These are phyloP conservation scores for Jasminum sambac DNA, from an alignment of 257 asterid species.

Conservation along the genomic window DNA sequence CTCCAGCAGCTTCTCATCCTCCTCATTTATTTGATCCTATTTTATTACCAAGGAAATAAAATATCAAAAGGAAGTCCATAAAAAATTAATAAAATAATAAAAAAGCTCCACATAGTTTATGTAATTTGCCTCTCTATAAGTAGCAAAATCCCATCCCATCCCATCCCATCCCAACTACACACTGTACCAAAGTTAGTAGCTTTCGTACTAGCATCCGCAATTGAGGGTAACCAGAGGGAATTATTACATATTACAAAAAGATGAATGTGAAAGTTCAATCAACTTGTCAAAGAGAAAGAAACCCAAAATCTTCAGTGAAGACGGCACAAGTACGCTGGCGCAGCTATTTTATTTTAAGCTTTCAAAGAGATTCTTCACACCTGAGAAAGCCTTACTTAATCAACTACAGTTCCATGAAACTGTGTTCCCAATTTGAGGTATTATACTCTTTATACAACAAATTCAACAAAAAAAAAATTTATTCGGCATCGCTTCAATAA, in stretches of 20 bases:
- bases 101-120: neutral
- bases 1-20: conserved; percentile 70
- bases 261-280: neutral
- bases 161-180: neutral
- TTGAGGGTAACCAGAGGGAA: neutral
- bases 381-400: neutral
- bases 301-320: neutral
- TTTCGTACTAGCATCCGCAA: neutral
- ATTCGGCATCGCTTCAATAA: neutral
- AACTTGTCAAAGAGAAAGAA: neutral
- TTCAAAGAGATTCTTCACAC: no score
- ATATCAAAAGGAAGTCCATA: neutral
- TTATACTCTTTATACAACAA: neutral
- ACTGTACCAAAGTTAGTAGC: neutral
- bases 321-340: no score
- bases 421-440: neutral
- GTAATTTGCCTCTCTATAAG: neutral
- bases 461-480: neutral
- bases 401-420: neutral
- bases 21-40: conserved; percentile 71
- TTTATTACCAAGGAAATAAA: conserved; percentile 1
- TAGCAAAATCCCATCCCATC: no score
- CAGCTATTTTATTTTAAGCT: no score
- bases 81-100: neutral
- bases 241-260: neutral